A percentile compares a stretch with the other conserved stretches of the same genome.
These are phyloP conservation scores for Daucus carota DNA, from an alignment of 129 eudicot genomes.

Conservation along the genomic window DNA sequence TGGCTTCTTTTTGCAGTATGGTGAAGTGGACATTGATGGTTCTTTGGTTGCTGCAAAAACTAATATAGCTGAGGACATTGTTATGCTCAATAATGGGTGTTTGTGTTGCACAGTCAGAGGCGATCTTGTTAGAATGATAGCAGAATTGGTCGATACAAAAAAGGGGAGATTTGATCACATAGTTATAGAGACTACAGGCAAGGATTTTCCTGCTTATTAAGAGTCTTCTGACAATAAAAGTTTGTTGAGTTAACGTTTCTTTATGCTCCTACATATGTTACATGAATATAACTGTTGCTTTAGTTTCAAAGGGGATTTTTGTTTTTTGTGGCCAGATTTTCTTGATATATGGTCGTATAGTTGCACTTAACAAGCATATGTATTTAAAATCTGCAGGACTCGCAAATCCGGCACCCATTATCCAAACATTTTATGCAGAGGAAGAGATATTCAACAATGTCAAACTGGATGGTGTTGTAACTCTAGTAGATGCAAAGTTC, in stretches of 20 bases:
- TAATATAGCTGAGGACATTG: constrained; percentile 83
- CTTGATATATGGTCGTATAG: neutral
- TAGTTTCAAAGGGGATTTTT: neutral
- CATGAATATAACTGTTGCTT: neutral
- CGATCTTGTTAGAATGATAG: constrained; percentile 93
- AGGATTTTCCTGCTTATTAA: neutral
- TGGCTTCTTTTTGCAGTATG: constrained; percentile 51
- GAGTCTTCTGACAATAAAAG: neutral
- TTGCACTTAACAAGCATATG: neutral
- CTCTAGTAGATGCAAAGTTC: constrained; percentile 93
- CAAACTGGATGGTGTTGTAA: constrained; percentile 95
- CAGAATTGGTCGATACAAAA: constrained; percentile 70
- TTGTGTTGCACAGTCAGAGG: constrained; percentile 98
- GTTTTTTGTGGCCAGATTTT: neutral
- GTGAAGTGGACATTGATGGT: constrained; percentile 98
- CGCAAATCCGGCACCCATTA: constrained; percentile 97
- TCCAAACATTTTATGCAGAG: constrained; percentile 97
- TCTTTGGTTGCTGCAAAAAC: constrained; percentile 96
- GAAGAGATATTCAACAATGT: constrained; percentile 85
- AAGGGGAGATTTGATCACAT: constrained; percentile 96
- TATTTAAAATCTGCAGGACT: constrained; percentile 46
- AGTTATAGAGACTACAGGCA: constrained; percentile 95
- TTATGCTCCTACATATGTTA: neutral
- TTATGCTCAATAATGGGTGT: constrained; percentile 97
- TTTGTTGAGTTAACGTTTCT: neutral